Base-by-base conservation (phyloP, 1,284 basidiomycete species). In the Cronartium ribicola region DNA sequence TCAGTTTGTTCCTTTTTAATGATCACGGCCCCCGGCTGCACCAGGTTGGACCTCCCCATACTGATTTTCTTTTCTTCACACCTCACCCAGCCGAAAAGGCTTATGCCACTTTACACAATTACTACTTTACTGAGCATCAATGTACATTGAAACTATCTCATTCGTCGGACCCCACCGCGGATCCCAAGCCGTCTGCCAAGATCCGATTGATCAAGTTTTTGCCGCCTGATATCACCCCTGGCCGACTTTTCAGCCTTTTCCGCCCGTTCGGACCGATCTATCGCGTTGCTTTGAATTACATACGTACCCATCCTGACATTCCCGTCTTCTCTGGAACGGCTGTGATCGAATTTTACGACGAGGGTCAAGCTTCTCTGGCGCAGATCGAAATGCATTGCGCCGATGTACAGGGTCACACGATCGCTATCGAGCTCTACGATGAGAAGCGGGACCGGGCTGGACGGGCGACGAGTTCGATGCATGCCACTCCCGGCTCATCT, bases 1-100 rank as follows among this genome's bases (percentile, higher is more conserved):
- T 73, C 10, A 1, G 71, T 66, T 20, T 5, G 7, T 36, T 13
- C 20, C 20, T 17, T 37, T 17, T 11, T n/a, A 22, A 22, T 6
- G 20, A n/a, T 29, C 36, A 29, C 20, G 20, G 14, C 37, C 59
- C 22, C 7, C 13, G 29, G 29, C 2, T 29, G 29, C 29, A 29
- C 29, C 29, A 29, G 36, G 37, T 61, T 61, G 22, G 20, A 51
- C 13, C 8, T 51, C 6, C 20, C 20, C 5, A n/a, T 39, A 13
- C 20, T 29, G 8, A 14, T 29, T 39, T 39, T 61, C 20, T 13
- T 61, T 22, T 61, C 59, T 61, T n/a, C 59, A 20, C 14, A 29
- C 37, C 59, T 36, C 17, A 0, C 14, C 7, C 80, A 93, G 92
- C 91, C 77, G 92, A 94, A 83, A 92, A 91, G 82, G 92, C 91